Evolutionary conservation across 1,284 basidiomycete species (phyloP).

Genomic region (Heterobasidion irregulare): DNA sequence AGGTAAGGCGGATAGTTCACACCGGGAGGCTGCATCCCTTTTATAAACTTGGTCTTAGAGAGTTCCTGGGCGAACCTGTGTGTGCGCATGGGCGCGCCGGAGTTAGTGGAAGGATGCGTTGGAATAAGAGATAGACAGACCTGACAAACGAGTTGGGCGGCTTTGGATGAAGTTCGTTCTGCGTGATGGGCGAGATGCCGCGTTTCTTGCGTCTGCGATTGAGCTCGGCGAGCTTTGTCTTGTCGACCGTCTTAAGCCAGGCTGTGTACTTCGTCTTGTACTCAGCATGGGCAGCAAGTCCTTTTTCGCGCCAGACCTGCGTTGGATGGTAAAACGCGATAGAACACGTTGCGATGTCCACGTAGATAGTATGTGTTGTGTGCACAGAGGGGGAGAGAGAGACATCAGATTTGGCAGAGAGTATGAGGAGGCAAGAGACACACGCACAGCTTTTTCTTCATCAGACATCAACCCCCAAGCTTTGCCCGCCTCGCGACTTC

Average conservation of each 20-base stretch:
- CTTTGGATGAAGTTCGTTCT: not conserved
- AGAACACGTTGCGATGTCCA: not conserved
- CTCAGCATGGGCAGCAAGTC: not conserved
- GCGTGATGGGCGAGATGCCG: slow-evolving; percentile 4
- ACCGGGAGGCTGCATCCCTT: too few species aligned
- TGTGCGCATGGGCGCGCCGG: not conserved
- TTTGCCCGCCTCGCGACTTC: not conserved
- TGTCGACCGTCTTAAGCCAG: not conserved
- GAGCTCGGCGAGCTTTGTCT: slow-evolving; percentile 1
- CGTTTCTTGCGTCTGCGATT: not conserved
- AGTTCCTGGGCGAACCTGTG: not conserved
- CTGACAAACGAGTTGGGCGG: not conserved
- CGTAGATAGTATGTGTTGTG: not conserved
- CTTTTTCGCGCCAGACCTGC: slow-evolving; percentile 1
- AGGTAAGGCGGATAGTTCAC: not conserved
- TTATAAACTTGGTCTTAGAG: too few species aligned
- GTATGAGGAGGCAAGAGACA: too few species aligned
- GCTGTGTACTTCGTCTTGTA: not conserved
- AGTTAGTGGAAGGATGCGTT: not conserved
- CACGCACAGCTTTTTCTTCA: too few species aligned
- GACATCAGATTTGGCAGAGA: too few species aligned
- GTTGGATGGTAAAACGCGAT: not conserved
- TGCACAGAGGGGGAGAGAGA: too few species aligned
- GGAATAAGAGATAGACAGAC: not conserved
- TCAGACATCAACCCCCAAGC: not conserved